Conservation (phyloP, 352 stramenopile species). For the Globisporangium nodosum region DNA sequence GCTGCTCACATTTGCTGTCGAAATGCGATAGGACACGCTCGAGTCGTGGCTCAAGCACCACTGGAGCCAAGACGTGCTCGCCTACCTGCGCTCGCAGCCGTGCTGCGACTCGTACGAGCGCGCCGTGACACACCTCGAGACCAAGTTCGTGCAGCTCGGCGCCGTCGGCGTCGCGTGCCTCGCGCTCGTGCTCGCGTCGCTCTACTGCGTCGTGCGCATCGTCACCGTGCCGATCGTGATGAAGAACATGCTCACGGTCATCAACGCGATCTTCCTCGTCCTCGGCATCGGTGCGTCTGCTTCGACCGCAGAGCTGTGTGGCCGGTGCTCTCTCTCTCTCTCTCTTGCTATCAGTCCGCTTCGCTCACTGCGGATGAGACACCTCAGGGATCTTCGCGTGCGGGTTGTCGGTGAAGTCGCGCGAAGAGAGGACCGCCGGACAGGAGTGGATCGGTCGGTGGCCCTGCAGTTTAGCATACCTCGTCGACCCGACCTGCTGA, state of each 20-base stretch:
- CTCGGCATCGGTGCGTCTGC: conserved; percentile 31
- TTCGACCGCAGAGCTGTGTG: too few relatives aligned
- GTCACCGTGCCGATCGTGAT: conserved; percentile 85
- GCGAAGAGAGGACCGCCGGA: conserved; percentile 59
- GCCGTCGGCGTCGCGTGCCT: conserved; percentile 40
- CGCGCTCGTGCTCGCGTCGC: conserved; percentile 38
- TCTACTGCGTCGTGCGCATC: conserved; percentile 82
- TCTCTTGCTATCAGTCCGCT: neutral
- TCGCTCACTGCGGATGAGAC: neutral
- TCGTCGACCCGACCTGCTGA: neutral
- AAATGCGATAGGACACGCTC: conserved; percentile 27
- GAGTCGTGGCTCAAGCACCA: conserved; percentile 75
- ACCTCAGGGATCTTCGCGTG: conserved; percentile 42
- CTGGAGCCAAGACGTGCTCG: conserved; percentile 44
- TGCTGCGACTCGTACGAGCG: conserved; percentile 61
- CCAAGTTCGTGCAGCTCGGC: conserved; percentile 41
- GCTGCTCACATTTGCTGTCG: neutral
- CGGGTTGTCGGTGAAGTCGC: conserved; percentile 47
- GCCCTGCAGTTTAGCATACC: too few relatives aligned
- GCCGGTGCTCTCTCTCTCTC: neutral
- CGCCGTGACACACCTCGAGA: conserved; percentile 41
- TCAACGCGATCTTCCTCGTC: conserved; percentile 65
- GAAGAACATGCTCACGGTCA: conserved; percentile 73
- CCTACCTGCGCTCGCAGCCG: conserved; percentile 28
- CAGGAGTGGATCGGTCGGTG: conserved; percentile 70